Evolutionary conservation across 2,329 filamentous ascomycete genomes (phyloP).

Genomic region (Colletotrichum acutatum): DNA sequence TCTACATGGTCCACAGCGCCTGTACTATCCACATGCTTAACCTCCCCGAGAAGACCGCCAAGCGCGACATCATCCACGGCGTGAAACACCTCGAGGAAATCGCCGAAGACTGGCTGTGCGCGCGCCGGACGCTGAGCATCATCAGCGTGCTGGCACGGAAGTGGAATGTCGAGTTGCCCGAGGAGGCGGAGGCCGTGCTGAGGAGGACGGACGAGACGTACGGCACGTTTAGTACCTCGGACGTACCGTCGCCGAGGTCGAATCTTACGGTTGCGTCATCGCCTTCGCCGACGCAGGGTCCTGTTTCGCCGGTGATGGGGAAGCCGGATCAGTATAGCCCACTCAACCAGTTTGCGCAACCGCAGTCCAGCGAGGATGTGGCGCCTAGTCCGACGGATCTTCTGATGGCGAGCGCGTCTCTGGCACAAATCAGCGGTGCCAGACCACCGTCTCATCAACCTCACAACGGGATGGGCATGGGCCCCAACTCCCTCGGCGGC

Average conservation of each 20-base stretch:
- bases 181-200: slow-evolving; percentile 83
- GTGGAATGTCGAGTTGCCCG: slow-evolving; percentile 88
- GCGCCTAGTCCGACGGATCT: slow-evolving; percentile 42
- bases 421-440: slow-evolving; percentile 38
- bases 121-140: slow-evolving; percentile 85
- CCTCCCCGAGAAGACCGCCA: slow-evolving; percentile 90
- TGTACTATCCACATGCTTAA: slow-evolving; percentile 96
- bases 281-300: slow-evolving; percentile 41
- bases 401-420: slow-evolving; percentile 39
- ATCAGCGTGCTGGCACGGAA: slow-evolving; percentile 87
- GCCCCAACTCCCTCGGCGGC: slow-evolving; percentile 22
- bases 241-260: slow-evolving; percentile 65
- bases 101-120: slow-evolving; percentile 92
- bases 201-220: slow-evolving; percentile 83
- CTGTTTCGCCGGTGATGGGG: slow-evolving; percentile 33
- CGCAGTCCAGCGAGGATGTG: slow-evolving; percentile 39
- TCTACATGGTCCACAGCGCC: slow-evolving; percentile 94
- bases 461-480: not conserved
- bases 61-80: slow-evolving; percentile 89
- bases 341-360: slow-evolving; percentile 46
- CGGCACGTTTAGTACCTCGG: slow-evolving; percentile 74
- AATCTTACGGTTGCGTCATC: slow-evolving; percentile 42
- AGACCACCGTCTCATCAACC: slow-evolving; percentile 25
- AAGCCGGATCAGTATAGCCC: slow-evolving; percentile 49
- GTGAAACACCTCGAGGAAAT: slow-evolving; percentile 95